Conservation (phyloP, 768 basidiomycete species). For the Coprinellus aureogranulatus region DNA sequence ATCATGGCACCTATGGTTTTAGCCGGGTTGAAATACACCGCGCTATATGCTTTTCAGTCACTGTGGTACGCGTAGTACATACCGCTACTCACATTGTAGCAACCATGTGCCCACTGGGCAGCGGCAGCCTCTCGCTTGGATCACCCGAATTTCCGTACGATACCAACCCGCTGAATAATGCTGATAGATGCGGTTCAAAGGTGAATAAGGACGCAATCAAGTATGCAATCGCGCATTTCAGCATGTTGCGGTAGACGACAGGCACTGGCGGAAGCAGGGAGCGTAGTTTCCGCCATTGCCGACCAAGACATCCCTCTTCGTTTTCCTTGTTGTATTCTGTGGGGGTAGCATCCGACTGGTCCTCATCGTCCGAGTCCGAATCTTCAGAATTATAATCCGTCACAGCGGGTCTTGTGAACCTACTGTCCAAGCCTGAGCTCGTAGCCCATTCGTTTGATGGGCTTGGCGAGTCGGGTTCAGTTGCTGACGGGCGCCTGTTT, state of each 20-base stretch:
- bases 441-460: neutral
- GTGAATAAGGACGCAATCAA: conserved; percentile 91
- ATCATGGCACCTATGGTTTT: conserved; percentile 92
- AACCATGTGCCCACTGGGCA: conserved; percentile 85
- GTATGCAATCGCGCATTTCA: conserved; percentile 93
- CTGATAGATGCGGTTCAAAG: conserved; percentile 73
- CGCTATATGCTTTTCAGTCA: conserved; percentile 34
- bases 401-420: neutral
- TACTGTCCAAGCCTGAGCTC: neutral
- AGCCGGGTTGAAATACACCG: conserved; percentile 90
- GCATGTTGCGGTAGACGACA: conserved; percentile 62
- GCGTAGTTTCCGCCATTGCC: neutral
- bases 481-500: neutral
- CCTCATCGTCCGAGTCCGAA: neutral
- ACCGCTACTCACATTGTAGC: conserved; percentile 73
- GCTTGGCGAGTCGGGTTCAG: neutral
- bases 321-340: neutral
- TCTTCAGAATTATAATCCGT: conserved; percentile 10
- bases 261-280: conserved; percentile 34
- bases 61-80: neutral
- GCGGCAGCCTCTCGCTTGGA: conserved; percentile 51
- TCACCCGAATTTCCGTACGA: conserved; percentile 34
- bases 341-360: neutral
- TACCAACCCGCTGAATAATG: conserved; percentile 60
- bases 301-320: neutral